Conservation (phyloP, 441 rosid species). For the Aleurites moluccanus region DNA sequence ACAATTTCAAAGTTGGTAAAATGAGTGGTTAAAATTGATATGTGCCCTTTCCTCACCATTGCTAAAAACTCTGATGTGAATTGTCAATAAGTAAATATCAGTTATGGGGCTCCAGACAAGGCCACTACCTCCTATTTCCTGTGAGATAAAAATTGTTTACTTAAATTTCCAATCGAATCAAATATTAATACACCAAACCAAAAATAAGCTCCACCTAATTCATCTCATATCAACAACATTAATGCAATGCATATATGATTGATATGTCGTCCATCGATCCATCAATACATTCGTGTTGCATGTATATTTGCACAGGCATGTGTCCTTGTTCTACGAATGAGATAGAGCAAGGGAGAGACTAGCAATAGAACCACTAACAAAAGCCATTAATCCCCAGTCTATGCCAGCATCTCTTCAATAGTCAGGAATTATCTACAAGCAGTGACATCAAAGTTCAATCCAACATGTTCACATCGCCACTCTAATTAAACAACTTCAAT, state of each 20-base stretch:
- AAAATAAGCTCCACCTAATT: too few relatives aligned
- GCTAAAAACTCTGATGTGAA: neutral
- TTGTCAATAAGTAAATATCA: neutral
- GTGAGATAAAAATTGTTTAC: too few relatives aligned
- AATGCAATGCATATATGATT: neutral
- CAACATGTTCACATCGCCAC: too few relatives aligned
- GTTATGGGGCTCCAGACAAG: neutral
- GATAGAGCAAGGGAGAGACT: neutral
- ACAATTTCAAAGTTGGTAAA: neutral
- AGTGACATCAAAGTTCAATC: neutral
- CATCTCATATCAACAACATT: too few relatives aligned
- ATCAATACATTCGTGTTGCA: too few relatives aligned
- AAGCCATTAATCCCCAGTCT: neutral
- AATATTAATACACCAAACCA: too few relatives aligned
- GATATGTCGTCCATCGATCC: too few relatives aligned
- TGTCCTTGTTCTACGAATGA: neutral
- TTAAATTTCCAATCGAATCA: too few relatives aligned
- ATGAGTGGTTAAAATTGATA: neutral
- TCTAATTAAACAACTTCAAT: neutral
- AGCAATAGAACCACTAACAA: neutral
- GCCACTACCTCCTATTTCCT: too few relatives aligned
- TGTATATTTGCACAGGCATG: neutral
- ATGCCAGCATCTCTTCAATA: neutral
- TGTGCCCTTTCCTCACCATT: too few relatives aligned
- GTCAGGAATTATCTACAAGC: neutral